Evolutionary conservation across 2,329 filamentous ascomycete genomes (phyloP), one percentile per base, ranked within the genome.

Genomic region (Ophiostoma populinum): DNA sequence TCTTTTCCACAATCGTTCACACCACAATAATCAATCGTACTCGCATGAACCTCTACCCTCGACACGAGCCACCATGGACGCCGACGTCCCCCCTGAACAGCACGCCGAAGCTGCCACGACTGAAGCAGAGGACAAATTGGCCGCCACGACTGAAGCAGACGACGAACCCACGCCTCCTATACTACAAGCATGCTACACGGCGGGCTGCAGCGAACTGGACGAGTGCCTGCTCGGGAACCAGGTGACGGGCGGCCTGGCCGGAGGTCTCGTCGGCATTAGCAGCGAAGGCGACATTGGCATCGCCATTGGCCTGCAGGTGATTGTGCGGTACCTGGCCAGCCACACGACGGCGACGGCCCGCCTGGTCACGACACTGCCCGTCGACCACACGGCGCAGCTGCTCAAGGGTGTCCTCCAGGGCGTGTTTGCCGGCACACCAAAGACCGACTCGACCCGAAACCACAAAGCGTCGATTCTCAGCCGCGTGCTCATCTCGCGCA

Each of bases 191-290:
- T 24, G n/a, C 46, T 56, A 26, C 55, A 58, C 44, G 19, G 61
- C 56, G 1, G 67, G 66, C 10, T 67, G 63, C 35, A 27, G 32
- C 2, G 64, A 62, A 40, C 43, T 73, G 22, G 68, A 73, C 42
- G 49, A 55, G 3, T 47, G 60, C 20, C 54, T 65, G 6, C 50
- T 72, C 5, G 55, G 53, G 3, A 65, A 53, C 3, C 63, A 65
- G 0, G 51, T 70, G 9, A 58, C 63, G 2, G 36, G 42, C 12
- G 52, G 51, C 15, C 57, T 73, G 0, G 60, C 30, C 15, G 30
- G 31, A 21, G 31, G 31, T 7, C 21, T 33, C 5, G 31, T 69
- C 1, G 69, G 68, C 1, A 36, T 72, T 36, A 73, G 67, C 37
- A 53, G 62, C 0, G 66, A 69, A 48, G 60, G 63, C 15, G 61